Evolutionary conservation across 2,329 filamentous ascomycete genomes (phyloP).

Genomic region (Podosphaera leucotricha): DNA sequence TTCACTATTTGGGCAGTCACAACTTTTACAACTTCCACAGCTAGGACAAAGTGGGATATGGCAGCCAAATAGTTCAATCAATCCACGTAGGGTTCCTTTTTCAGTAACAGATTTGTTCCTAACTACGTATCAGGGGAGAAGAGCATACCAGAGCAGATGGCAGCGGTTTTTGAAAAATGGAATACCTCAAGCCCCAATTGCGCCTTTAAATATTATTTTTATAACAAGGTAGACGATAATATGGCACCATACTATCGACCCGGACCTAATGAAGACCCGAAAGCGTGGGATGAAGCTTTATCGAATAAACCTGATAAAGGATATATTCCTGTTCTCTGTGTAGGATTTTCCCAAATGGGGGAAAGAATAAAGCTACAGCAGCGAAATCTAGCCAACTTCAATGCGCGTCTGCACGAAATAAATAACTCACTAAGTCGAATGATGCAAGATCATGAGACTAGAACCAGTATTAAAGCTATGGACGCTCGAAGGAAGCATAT

Average conservation of each 20-base stretch:
- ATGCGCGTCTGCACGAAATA: slow-evolving; percentile 53
- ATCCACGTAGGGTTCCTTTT: slow-evolving; percentile 9
- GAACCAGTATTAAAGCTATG: slow-evolving; percentile 48
- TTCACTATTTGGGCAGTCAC: neutral
- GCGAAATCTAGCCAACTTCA: slow-evolving; percentile 43
- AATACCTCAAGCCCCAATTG: slow-evolving; percentile 42
- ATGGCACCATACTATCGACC: slow-evolving; percentile 57
- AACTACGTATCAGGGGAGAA: slow-evolving; percentile 32
- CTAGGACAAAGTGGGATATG: slow-evolving; percentile 12
- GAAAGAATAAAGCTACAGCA: slow-evolving; percentile 52
- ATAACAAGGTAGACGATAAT: slow-evolving; percentile 58
- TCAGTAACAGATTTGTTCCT: slow-evolving; percentile 2
- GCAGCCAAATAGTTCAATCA: slow-evolving; percentile 11
- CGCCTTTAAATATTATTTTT: slow-evolving; percentile 64
- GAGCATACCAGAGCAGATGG: slow-evolving; percentile 50
- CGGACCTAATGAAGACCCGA: slow-evolving; percentile 43
- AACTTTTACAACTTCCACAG: slow-evolving; percentile 10
- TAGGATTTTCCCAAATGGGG: slow-evolving; percentile 48
- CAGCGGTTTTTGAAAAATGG: slow-evolving; percentile 50
- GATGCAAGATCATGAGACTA: slow-evolving; percentile 52
- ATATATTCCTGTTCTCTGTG: slow-evolving; percentile 54
- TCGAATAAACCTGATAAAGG: slow-evolving; percentile 54
- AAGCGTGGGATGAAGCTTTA: slow-evolving; percentile 66
- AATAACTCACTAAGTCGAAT: slow-evolving; percentile 50
- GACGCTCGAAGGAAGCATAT: slow-evolving; percentile 51